Evolutionary conservation across 352 stramenopile genomes (phyloP), one percentile per base, ranked within the genome.

Genomic region (Pythium pyrilobum): DNA sequence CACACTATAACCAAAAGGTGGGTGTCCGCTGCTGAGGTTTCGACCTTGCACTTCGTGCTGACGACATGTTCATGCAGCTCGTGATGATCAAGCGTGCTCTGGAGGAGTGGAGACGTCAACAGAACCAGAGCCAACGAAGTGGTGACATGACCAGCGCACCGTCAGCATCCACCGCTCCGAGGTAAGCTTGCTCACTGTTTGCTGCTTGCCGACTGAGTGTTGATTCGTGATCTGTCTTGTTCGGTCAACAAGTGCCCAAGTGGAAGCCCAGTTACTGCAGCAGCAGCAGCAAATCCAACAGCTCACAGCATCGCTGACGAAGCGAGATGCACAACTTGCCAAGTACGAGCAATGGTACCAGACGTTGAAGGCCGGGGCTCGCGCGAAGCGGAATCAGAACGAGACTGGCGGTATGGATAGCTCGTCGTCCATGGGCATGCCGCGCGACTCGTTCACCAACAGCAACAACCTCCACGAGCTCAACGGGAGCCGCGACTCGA

Each of bases 271-370:
- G 54, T 23, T 85, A 5, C 68, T 77, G 36, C 55, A 67, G 34
- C 75, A 88, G 29, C 59, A 82, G 37, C 59, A 76, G 38, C 74
- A 87, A 37, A 87, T 91, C 25, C 55, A 69, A 13, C 72, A 83
- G 38, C 63, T 91, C 27, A 70, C 66, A 23, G 72, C 81, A 42
- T 68, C 80, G 2, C 54, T 72, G 34, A 69, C 51, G 12, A 57
- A 64, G 45, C 81, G 85, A 67, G 60, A 92, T 47, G 76, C 85
- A 33, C 79, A 85, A 34, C 66, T 94, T 24, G 65, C 71, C 28
- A 89, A 90, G 66, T 94, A 91, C 34, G 83, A 94, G 31, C 87
- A 89, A 37, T 94, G 83, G 83, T 94, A 91, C 62, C 71, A 87
- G 51, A 89, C 79, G 12, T 73, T 94, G 21, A 90, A 91, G 61